These are phyloP conservation scores for Aspergillus arachidicola DNA, from an alignment of 2,329 filamentous ascomycete species.

Conservation along the genomic window DNA sequence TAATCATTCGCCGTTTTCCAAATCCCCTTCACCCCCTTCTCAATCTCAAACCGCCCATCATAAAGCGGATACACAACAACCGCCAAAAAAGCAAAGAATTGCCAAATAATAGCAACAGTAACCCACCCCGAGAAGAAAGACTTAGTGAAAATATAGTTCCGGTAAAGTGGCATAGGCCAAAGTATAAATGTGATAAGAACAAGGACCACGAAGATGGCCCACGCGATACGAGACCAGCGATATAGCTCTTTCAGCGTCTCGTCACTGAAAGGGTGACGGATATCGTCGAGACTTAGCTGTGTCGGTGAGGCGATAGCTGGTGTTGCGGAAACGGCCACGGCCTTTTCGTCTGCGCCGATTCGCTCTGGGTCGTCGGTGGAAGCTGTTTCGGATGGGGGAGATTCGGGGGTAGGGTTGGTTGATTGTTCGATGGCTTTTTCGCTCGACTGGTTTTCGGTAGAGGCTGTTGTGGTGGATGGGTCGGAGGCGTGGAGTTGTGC, in stretches of 20 bases:
- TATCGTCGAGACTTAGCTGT: slow-evolving; percentile 38
- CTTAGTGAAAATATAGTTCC: slow-evolving; percentile 51
- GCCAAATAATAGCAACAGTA: slow-evolving; percentile 50
- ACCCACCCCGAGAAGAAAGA: slow-evolving; percentile 52
- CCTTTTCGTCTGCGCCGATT: background rate
- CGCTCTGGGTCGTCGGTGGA: background rate
- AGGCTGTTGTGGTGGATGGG: background rate
- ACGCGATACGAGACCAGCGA: slow-evolving; percentile 46
- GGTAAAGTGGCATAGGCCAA: slow-evolving; percentile 56
- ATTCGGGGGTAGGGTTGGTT: background rate
- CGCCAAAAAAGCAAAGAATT: slow-evolving; percentile 50
- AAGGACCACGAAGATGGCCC: slow-evolving; percentile 44
- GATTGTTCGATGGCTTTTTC: background rate
- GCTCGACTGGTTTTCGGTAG: background rate
- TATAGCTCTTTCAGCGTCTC: slow-evolving; percentile 37
- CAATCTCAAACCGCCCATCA: slow-evolving; percentile 49
- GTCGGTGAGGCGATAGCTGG: slow-evolving; percentile 2
- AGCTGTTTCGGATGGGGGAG: slow-evolving; percentile 7
- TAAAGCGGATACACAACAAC: slow-evolving; percentile 54
- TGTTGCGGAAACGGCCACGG: background rate
- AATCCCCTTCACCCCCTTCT: slow-evolving; percentile 28
- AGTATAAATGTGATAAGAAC: slow-evolving; percentile 50
- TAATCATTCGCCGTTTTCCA: background rate
- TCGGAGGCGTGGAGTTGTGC: slow-evolving; percentile 24
- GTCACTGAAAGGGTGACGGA: slow-evolving; percentile 48